Conservation (phyloP, 169 alveolate species). For the Cryptosporidium ubiquitum region DNA sequence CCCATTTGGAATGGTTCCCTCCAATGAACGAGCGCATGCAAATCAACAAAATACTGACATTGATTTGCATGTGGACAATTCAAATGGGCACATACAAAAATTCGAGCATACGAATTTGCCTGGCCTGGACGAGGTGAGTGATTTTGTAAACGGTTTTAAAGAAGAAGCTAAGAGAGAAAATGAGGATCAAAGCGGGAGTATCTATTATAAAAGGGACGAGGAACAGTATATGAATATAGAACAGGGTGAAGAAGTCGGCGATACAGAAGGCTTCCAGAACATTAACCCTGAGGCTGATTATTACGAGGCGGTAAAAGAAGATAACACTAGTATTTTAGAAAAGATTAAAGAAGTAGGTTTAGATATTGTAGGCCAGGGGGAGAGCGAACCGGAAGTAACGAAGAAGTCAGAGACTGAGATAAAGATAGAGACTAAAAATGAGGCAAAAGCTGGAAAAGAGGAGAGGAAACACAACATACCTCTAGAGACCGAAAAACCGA, state of each 20-base stretch:
- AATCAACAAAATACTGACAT: not conserved
- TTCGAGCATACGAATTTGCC: not conserved
- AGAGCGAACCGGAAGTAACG: not conserved
- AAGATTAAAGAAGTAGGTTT: not conserved
- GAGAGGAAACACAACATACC: not conserved
- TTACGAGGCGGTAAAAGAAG: not conserved
- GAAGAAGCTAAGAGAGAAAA: not conserved
- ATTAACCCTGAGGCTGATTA: not conserved
- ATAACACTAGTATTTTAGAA: not conserved
- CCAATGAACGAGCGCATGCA: constrained; percentile 1
- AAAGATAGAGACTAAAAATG: not conserved
- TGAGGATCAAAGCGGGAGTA: not conserved
- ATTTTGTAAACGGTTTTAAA: not conserved
- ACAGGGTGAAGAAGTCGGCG: not conserved
- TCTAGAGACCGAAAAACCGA: not conserved
- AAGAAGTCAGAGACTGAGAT: too few relatives aligned
- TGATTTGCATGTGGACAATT: not conserved
- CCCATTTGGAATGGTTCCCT: constrained; percentile 55
- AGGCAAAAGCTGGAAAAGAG: not conserved
- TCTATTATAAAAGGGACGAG: not conserved
- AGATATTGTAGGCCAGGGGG: not conserved
- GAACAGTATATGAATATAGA: not conserved
- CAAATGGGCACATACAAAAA: not conserved
- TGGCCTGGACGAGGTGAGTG: not conserved
- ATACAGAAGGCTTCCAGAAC: not conserved